These are phyloP conservation scores for Amanita jacksonii DNA, from an alignment of 768 basidiomycete species.

Conservation along the genomic window DNA sequence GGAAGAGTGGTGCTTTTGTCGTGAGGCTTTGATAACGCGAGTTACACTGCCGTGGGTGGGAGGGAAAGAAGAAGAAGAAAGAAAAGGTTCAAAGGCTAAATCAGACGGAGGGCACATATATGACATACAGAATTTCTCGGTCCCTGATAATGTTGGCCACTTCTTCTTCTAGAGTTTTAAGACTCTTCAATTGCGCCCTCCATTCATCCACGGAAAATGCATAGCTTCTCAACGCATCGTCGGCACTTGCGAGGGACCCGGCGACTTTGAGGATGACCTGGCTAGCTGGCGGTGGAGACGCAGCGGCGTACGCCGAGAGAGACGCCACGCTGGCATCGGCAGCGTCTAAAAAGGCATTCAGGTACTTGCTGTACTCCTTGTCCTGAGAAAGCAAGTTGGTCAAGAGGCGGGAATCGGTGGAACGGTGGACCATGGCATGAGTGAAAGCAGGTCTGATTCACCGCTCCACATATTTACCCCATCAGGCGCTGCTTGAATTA, in stretches of 20 bases:
- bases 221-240: conserved; percentile 60
- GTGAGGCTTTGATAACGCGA: conserved; percentile 71
- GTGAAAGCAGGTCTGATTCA: not conserved
- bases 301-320: conserved; percentile 65
- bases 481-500: no score
- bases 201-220: conserved; percentile 53
- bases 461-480: no score
- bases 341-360: conserved; percentile 44
- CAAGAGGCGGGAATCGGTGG: conserved; percentile 67
- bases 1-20: conserved; percentile 29
- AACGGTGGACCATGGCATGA: conserved; percentile 53
- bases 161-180: conserved; percentile 68
- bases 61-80: not conserved
- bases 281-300: conserved; percentile 46
- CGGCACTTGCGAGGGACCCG: conserved; percentile 48
- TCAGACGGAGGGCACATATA: conserved; percentile 37
- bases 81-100: no score
- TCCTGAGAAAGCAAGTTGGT: conserved; percentile 58
- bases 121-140: conserved; percentile 75
- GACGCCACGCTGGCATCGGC: conserved; percentile 55
- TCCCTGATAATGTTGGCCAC: conserved; percentile 62
- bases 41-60: conserved; percentile 53
- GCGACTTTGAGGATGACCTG: conserved; percentile 49
- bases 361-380: conserved; percentile 60
- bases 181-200: conserved; percentile 45